Evolutionary conservation across 176 grass and related monocot genomes (phyloP).

Genomic region (Calamus simplicifolius): DNA sequence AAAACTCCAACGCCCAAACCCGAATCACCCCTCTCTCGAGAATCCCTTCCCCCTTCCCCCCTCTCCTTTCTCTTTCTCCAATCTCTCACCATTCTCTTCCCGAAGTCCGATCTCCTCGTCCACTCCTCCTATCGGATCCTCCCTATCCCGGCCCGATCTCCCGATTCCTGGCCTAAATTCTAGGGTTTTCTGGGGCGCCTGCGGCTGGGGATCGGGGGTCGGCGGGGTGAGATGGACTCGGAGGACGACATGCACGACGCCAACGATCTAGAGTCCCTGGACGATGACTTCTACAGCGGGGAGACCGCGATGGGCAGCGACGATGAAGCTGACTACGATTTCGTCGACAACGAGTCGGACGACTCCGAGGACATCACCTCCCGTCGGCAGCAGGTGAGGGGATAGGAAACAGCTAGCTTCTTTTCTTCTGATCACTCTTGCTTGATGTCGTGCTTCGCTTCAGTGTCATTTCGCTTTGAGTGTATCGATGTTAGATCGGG

Average conservation of each 20-base stretch:
- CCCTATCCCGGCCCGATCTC: conserved; percentile 45
- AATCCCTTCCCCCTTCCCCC: neutral
- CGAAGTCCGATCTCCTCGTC: neutral
- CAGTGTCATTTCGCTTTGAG: neutral
- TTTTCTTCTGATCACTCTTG: conserved; percentile 10
- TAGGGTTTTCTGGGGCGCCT: conserved; percentile 27
- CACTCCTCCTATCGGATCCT: conserved; percentile 36
- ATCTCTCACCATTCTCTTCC: conserved; percentile 10
- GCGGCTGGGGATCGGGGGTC: conserved; percentile 29
- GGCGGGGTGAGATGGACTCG: conserved; percentile 49
- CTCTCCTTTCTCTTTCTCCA: conserved; percentile 13
- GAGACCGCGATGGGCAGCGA: conserved; percentile 71
- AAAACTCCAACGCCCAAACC: conserved; percentile 8
- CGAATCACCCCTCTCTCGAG: conserved; percentile 12
- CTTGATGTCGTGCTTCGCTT: neutral
- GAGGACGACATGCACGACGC: conserved; percentile 99
- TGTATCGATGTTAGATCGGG: neutral
- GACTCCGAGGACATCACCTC: conserved; percentile 60
- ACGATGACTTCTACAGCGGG: conserved; percentile 87
- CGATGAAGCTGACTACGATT: conserved; percentile 89
- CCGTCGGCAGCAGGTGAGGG: conserved; percentile 66
- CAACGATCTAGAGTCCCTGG: conserved; percentile 42
- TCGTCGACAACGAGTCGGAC: conserved; percentile 88
- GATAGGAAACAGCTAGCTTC: neutral
- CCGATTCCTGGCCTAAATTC: conserved; percentile 42